phyloP scores from a whole-genome alignment of 176 grass and related monocot genomes.

The Rhynchospora breviuscula region DNA sequence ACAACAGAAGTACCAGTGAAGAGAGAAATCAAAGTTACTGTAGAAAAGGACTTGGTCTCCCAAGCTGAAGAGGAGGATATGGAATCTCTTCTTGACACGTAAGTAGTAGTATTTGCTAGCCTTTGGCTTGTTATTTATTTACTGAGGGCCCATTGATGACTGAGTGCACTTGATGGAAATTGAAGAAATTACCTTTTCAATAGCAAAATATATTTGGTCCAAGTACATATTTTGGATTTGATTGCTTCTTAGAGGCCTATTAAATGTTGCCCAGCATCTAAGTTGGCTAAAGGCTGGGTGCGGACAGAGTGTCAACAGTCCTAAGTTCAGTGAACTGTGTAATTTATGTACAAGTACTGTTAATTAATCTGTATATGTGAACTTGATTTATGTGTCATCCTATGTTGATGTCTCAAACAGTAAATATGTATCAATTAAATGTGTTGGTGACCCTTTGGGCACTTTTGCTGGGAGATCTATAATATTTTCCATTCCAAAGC shows the following conservation, averaged over 20 bases:
- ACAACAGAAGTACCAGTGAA: slow-evolving; percentile 44
- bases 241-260: background rate
- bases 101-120: slow-evolving; percentile 23
- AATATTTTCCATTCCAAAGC: background rate
- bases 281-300: background rate
- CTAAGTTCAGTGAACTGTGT: background rate
- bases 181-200: background rate
- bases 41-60: slow-evolving; percentile 92
- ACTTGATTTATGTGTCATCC: background rate
- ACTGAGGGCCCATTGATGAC: background rate
- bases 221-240: background rate
- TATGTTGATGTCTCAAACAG: background rate
- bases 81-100: slow-evolving; percentile 98
- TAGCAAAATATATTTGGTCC: slow-evolving; percentile 3
- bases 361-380: background rate
- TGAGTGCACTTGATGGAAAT: background rate
- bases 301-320: background rate
- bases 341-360: background rate
- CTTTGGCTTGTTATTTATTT: background rate
- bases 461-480: background rate
- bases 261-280: background rate
- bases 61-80: slow-evolving; percentile 98
- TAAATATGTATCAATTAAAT: background rate
- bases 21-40: slow-evolving; percentile 77
- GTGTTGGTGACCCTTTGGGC: too few species aligned